phyloP scores from a whole-genome alignment of 2,329 filamentous ascomycete species.

The Penicillium sp. region DNA sequence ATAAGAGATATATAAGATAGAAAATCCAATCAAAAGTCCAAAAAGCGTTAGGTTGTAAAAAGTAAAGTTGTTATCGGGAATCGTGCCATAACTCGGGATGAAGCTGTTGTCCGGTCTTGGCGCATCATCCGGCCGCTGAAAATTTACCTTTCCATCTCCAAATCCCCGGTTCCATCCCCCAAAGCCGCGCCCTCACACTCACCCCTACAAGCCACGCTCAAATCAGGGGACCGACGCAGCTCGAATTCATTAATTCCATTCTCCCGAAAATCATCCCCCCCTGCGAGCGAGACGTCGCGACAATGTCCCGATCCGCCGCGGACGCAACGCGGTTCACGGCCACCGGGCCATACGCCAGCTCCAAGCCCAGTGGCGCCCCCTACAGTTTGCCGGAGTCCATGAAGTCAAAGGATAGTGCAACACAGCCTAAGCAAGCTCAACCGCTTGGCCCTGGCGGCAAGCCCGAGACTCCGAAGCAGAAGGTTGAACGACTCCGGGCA shows the following conservation, averaged over 20 bases:
- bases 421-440: conserved; percentile 11
- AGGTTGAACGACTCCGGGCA: conserved; percentile 66
- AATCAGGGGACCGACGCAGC: not conserved
- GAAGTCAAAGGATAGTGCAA: conserved; percentile 14
- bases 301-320: conserved; percentile 49
- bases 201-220: not conserved
- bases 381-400: conserved; percentile 35
- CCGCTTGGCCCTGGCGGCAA: conserved; percentile 26
- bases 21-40: not conserved
- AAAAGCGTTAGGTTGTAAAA: not conserved
- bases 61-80: conserved; percentile 10
- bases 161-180: conserved; percentile 7
- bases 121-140: conserved; percentile 21
- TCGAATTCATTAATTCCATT: not conserved
- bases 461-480: conserved; percentile 66
- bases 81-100: not conserved
- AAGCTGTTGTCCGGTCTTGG: conserved; percentile 21
- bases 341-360: conserved; percentile 50
- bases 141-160: conserved; percentile 26
- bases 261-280: not conserved
- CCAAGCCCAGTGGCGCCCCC: conserved; percentile 36
- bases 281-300: not conserved
- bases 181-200: conserved; percentile 9
- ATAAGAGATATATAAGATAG: not conserved
- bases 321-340: conserved; percentile 54